Evolutionary conservation across 192 early-diverging fungal species (phyloP), one percentile per base, ranked within the genome.

Genomic region (Lobulomyces angularis): DNA sequence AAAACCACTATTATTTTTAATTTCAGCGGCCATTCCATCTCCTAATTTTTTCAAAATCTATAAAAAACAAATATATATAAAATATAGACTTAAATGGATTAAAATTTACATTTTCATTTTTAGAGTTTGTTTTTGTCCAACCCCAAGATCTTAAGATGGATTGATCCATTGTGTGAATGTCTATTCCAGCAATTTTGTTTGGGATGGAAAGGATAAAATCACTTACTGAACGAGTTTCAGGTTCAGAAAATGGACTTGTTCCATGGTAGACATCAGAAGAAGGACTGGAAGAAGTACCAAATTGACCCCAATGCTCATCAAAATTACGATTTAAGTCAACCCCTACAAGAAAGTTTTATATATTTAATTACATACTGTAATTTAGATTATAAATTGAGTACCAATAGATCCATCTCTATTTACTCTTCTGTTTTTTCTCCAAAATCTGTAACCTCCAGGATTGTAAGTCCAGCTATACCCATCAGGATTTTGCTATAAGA

Each of bases 201-300:
- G 48, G 50, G 7, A 66, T 38, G 8, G 49, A 45, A 4, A 22
- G 21, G 24, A 69, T 51, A 37, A 61, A 70, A 8, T 38, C 23
- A 8, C 45, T 51, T 20, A 67, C 43, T 22, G 55, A 56, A 11
- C 46, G 40, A 5, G 57, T 53, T 39, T 77, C 74, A 1, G 62
- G 74, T 24, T 72, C 62, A 21, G 65, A 69, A 5, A 37, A 57
- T 5, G 61, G 51, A 6, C 45, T 40, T 0, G 61, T 51, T 18
- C 65, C 65, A 41, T 57, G 65, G 53, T 79, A 79, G 30, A 54
- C 53, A 17, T 74, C 65, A 21, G 53, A 46, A 16, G 52, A 65
- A 16, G 76, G 69, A 35, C 45, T 41, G 23, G 35, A 42, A 0
- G 70, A 77, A 8, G 62, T 57, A 31, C 77, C 77, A 6, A 65